Evolutionary conservation across 192 early-diverging fungal genomes (phyloP).

Genomic region (Coemansia sp.): DNA sequence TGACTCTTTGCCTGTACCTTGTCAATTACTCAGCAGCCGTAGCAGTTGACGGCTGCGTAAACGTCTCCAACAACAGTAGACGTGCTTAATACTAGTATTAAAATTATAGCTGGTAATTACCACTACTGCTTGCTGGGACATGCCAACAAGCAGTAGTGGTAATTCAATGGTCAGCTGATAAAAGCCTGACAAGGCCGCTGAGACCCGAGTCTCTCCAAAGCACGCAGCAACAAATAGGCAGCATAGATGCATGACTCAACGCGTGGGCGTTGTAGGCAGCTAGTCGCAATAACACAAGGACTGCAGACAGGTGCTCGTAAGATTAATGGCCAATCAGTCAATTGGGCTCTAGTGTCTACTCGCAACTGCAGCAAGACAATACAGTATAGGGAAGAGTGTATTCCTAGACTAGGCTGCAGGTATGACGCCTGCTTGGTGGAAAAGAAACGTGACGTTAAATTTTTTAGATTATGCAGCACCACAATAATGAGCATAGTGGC

Average conservation of each 20-base stretch:
- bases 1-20: too few relatives aligned
- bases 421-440: neutral
- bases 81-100: neutral
- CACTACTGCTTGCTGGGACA: neutral
- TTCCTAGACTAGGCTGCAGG: neutral
- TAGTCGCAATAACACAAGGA: neutral
- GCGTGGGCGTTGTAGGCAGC: neutral
- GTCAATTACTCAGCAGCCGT: neutral
- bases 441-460: neutral
- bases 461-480: too few relatives aligned
- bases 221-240: neutral
- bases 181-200: neutral
- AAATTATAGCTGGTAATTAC: neutral
- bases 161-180: neutral
- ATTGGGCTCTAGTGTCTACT: neutral
- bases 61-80: neutral
- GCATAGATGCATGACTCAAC: neutral
- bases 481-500: neutral
- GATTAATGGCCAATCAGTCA: neutral
- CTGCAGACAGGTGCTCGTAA: neutral
- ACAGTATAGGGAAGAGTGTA: neutral
- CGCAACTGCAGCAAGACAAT: neutral
- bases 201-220: neutral
- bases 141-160: neutral
- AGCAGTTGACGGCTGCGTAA: neutral